These are phyloP conservation scores for Diospyros lotus DNA, from an alignment of 148 eudicot genomes.

Conservation along the genomic window DNA sequence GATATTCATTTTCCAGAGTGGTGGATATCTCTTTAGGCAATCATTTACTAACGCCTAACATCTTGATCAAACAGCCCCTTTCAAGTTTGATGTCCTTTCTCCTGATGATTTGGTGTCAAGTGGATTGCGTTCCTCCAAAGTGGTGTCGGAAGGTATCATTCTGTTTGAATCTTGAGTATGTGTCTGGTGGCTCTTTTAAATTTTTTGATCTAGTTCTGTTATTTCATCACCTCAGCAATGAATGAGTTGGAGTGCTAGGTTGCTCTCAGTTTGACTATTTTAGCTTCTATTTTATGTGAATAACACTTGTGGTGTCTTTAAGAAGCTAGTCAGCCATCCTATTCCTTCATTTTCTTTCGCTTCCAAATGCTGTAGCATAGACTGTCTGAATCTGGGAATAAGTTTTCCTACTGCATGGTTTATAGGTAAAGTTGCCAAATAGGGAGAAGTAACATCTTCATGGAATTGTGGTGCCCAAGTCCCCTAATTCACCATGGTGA, in stretches of 20 bases:
- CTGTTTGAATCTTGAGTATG: constrained; percentile 8
- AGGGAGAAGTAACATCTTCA: not conserved
- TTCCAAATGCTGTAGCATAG: not conserved
- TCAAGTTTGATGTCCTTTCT: constrained; percentile 83
- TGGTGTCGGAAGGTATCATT: constrained; percentile 49
- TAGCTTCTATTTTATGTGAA: no score
- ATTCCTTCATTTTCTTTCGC: not conserved
- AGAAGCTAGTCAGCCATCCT: no score
- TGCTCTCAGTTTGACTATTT: not conserved
- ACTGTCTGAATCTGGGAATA: no score
- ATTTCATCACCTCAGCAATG: not conserved
- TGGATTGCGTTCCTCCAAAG: constrained; percentile 45
- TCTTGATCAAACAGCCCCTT: constrained; percentile 54
- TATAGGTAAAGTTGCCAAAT: not conserved
- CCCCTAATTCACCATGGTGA: not conserved
- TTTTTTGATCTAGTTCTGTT: not conserved
- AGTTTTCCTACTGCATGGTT: no score
- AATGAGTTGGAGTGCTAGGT: not conserved
- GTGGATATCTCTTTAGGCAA: not conserved
- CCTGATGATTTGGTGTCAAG: constrained; percentile 70
- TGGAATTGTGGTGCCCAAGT: not conserved
- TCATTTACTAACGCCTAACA: constrained; percentile 16
- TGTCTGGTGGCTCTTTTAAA: not conserved
- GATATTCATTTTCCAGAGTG: not conserved
- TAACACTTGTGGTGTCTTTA: no score